A percentile compares a stretch with the other conserved stretches of the same genome.
Conservation (phyloP, 2,329 filamentous ascomycete genomes). For the Colletotrichum godetiae region DNA sequence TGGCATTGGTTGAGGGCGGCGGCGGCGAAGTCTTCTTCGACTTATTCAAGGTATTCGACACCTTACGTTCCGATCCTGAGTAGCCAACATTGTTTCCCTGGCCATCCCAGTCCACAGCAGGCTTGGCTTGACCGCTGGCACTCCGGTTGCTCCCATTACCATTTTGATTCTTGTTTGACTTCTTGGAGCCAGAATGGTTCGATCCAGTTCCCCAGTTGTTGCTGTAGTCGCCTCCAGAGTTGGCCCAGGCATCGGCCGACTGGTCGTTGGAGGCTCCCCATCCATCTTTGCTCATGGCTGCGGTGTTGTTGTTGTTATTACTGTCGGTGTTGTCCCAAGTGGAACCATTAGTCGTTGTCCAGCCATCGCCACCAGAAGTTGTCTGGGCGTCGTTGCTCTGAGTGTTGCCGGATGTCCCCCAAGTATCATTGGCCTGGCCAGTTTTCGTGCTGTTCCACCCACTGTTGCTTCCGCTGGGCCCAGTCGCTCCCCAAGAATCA, state of each 20-base stretch:
- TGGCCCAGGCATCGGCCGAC: slow-evolving; percentile 8
- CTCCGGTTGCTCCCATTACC: slow-evolving; percentile 15
- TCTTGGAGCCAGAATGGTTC: slow-evolving; percentile 29
- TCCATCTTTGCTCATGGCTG: not conserved
- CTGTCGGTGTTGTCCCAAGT: slow-evolving; percentile 6
- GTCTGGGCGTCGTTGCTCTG: slow-evolving; percentile 13
- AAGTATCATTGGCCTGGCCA: slow-evolving; percentile 31
- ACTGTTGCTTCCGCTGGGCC: slow-evolving; percentile 31
- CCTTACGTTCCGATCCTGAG: not conserved
- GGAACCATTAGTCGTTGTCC: slow-evolving; percentile 8
- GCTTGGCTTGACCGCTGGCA: slow-evolving; percentile 3
- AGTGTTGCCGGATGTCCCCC: slow-evolving; percentile 5
- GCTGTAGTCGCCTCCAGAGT: slow-evolving; percentile 4
- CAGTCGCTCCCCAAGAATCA: slow-evolving; percentile 17
- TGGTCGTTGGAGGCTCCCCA: slow-evolving; percentile 8
- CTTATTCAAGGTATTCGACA: slow-evolving; percentile 10
- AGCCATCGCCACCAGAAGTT: slow-evolving; percentile 7
- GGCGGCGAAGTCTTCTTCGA: slow-evolving; percentile 7
- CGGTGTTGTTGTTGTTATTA: slow-evolving; percentile 18
- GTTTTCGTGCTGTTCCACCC: slow-evolving; percentile 9
- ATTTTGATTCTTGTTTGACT: slow-evolving; percentile 16
- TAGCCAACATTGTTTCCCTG: slow-evolving; percentile 33
- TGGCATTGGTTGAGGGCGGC: slow-evolving; percentile 9
- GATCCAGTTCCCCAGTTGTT: slow-evolving; percentile 23
- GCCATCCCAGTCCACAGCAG: slow-evolving; percentile 11